Evolutionary conservation across 305 asterid genomes (phyloP), one percentile per base, ranked within the genome.

Genomic region (Salvia sclarea): DNA sequence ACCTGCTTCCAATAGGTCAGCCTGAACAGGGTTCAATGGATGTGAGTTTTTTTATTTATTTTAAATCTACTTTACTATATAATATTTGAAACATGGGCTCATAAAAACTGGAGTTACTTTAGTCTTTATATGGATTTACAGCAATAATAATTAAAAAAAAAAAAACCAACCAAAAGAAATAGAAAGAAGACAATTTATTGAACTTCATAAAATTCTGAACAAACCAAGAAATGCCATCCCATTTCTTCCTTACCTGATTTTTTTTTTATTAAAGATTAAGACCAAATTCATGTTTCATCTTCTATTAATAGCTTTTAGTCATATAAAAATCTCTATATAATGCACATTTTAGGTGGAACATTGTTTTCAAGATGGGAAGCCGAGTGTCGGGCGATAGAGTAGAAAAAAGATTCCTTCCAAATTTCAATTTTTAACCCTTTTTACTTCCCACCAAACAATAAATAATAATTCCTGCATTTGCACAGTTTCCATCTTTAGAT

Each of bases 401-500:
- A 10, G 48, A 31, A 38, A 31, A 38, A 38, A 44, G 56, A 57
- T 57, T 56, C 68, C 68, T 64, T 47, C 50, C 73, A 14, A 14
- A 28, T 20, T 38, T 57, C 43, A 16, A 25, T 18, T 28, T 12
- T 68, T 6, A 11, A 25, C 8, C 21, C 13, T 38, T 38, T 8
- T 7, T 6, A 0, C 33, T 56, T 54, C 43, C 22, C 43, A 45
- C 61, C 67, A 64, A 54, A 57, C 50, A 22, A 21, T 56, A 58
- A 62, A 17, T 54, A 54, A 1, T 38, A 9, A 0, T 62, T 49
- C 33, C 8, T 60, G 22, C 13, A 2, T 41, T 25, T 64, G 25
- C 30, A 59, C 68, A 37, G 31, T 59, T 47, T 16, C 62, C 48
- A 40, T 21, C 54, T 61, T 61, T 61, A 21, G 66, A 61, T 61